phyloP scores from a whole-genome alignment of 1,139 yeast species.

The Geotrichum reessii region DNA sequence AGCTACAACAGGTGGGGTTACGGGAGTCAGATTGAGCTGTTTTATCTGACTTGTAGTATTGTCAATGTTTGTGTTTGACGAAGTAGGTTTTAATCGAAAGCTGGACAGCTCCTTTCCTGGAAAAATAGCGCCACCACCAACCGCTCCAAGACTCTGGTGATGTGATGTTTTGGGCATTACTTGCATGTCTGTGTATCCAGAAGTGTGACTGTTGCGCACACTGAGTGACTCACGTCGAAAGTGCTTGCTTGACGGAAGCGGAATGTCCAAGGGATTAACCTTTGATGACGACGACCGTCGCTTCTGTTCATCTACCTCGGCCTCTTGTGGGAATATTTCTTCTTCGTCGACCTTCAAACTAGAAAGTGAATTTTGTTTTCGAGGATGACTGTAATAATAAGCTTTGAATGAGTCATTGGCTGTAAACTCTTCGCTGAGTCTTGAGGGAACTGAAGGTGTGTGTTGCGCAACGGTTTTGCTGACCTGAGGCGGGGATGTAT shows the following conservation, averaged over 20 bases:
- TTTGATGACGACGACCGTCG: neutral
- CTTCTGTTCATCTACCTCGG: neutral
- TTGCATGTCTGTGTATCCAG: constrained; percentile 25
- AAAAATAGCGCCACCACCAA: constrained; percentile 7
- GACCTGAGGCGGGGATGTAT: constrained; percentile 37
- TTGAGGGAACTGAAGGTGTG: constrained; percentile 35
- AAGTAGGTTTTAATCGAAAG: constrained; percentile 6
- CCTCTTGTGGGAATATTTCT: neutral
- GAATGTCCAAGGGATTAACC: constrained; percentile 13
- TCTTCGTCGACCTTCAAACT: constrained; percentile 13
- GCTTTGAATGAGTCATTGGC: constrained; percentile 22
- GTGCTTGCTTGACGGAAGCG: constrained; percentile 7
- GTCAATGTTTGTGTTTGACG: neutral
- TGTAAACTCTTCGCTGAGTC: constrained; percentile 33
- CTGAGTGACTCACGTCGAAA: constrained; percentile 22
- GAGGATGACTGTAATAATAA: constrained; percentile 14
- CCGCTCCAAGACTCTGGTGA: constrained; percentile 19
- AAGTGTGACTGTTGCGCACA: constrained; percentile 20
- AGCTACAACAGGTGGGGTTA: neutral
- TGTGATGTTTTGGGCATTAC: constrained; percentile 20
- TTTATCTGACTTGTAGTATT: neutral
- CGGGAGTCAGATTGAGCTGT: neutral
- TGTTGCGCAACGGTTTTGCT: constrained; percentile 34
- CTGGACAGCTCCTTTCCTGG: constrained; percentile 11
- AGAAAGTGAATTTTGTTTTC: constrained; percentile 12